Evolutionary conservation across 768 basidiomycete species (phyloP), one percentile per base, ranked within the genome.

Genomic region (Daedalea quercina): DNA sequence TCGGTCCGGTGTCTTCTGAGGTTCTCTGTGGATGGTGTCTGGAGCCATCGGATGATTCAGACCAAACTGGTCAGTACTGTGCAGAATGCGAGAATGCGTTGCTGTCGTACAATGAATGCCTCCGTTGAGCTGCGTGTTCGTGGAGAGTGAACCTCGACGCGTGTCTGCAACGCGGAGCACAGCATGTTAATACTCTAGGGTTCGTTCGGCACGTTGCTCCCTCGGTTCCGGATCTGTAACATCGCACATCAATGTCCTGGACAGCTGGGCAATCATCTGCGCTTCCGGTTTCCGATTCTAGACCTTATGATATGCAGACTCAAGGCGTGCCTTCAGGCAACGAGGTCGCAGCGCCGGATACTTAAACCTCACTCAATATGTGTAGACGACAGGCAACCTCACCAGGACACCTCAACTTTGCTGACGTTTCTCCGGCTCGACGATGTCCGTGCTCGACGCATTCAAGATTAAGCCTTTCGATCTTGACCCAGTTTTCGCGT

Each of bases 391-490:
- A 7, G 25, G 42, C 4, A 28, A 52, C 31, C 26, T 22, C 37
- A 24, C 44, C 44, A 37, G 23, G 44, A 45, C 40, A 37, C 37
- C 37, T 33, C 23, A 40, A 24, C 44, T 24, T 43, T 43, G 24
- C 8, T 20, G 7, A 31, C 25, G 33, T 25, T 41, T 35, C 31
- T 37, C 41, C 28, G 9, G 24, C 44, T 25, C 19, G 47, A 57
- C 51, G 45, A 64, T 65, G 63, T 63, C 60, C 2, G 80, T 89
- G 75, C 77, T 89, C 28, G 81, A 82, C 63, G 85, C 84, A 51
- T 90, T 90, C 78, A 88, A 85, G 70, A 74, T 87, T 64, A 88
- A 88, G 60, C 78, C 83, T 19, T 88, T 82, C 63, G 79, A 89
- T 71, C 78, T 90, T 57, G 79, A 82, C 57, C 84, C 87, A 22